Conservation (phyloP, 495 filamentous ascomycete species). For the Cercophora samala region DNA sequence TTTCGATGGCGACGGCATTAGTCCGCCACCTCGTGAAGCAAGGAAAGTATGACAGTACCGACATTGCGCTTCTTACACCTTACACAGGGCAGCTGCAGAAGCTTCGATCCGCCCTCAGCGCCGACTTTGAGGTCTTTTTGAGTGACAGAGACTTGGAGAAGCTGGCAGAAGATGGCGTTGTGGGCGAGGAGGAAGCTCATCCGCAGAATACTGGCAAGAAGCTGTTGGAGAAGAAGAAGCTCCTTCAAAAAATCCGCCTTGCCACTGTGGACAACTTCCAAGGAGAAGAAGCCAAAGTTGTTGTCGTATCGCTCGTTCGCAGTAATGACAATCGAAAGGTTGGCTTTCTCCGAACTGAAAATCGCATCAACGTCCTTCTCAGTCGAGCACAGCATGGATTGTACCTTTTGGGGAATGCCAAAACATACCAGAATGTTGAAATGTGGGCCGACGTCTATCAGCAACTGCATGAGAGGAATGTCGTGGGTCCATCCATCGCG, state of each 20-base stretch:
- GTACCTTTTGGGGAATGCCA: slow-evolving; percentile 76
- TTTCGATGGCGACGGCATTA: slow-evolving; percentile 61
- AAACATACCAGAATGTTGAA: slow-evolving; percentile 50
- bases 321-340: slow-evolving; percentile 61
- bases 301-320: slow-evolving; percentile 79
- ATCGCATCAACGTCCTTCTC: slow-evolving; percentile 79
- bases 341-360: slow-evolving; percentile 71
- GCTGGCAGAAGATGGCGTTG: slow-evolving; percentile 51
- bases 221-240: slow-evolving; percentile 42
- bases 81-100: slow-evolving; percentile 70
- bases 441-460: slow-evolving; percentile 70
- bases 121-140: slow-evolving; percentile 58
- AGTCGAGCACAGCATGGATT: slow-evolving; percentile 74
- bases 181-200: no score
- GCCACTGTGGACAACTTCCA: slow-evolving; percentile 91
- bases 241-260: slow-evolving; percentile 60
- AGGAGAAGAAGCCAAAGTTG: slow-evolving; percentile 75
- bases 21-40: slow-evolving; percentile 72
- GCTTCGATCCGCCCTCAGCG: slow-evolving; percentile 50
- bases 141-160: slow-evolving; percentile 65
- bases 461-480: slow-evolving; percentile 43
- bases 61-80: slow-evolving; percentile 79
- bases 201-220: no score
- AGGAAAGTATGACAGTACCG: slow-evolving; percentile 56
- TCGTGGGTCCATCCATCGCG: slow-evolving; percentile 52